Evolutionary conservation across 2,329 filamentous ascomycete genomes (phyloP).

Genomic region (Hypoxylon sp.): DNA sequence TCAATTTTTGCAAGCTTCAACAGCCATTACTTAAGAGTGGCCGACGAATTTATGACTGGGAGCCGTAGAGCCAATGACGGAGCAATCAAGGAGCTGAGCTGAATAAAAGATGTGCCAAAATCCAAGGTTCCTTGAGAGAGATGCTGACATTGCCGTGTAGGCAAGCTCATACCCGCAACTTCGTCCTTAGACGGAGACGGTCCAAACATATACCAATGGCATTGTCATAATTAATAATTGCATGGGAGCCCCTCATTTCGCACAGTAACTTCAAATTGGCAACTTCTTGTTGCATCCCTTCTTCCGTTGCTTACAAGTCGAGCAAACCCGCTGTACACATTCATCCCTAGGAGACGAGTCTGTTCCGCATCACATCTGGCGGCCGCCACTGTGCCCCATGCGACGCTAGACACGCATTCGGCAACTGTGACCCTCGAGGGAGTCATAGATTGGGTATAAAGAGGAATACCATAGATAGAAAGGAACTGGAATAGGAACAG

Average conservation of each 20-base stretch:
- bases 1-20: background rate
- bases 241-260: background rate
- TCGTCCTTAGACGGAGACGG: background rate
- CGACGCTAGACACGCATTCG: background rate
- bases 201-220: background rate
- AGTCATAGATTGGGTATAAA: background rate
- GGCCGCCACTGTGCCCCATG: background rate
- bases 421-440: background rate
- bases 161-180: background rate
- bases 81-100: background rate
- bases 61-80: background rate
- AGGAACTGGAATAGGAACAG: background rate
- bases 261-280: slow-evolving; percentile 1
- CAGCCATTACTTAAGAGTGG: background rate
- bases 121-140: background rate
- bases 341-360: background rate
- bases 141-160: background rate
- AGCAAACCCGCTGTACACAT: background rate
- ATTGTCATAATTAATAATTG: background rate
- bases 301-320: background rate
- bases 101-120: background rate
- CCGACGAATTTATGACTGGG: background rate
- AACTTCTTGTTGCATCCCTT: slow-evolving; percentile 3
- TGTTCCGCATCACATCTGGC: background rate
- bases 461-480: background rate